Conservation (phyloP, 805 yeast genomes). For the Torulaspora maleeae region DNA sequence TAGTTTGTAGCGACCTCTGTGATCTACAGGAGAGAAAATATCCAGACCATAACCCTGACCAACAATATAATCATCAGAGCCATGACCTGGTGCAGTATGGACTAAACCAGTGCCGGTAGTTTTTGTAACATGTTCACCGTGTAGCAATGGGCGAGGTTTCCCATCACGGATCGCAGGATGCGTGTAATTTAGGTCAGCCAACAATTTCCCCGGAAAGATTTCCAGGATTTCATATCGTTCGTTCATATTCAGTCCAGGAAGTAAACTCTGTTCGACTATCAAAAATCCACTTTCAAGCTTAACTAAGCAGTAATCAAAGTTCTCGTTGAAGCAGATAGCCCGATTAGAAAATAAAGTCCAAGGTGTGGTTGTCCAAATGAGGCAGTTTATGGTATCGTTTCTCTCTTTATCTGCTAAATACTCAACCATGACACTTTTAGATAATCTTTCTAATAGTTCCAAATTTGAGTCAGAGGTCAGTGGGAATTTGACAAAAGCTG, state of each 20-base stretch:
- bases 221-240: slow-evolving; percentile 21
- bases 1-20: slow-evolving; percentile 58
- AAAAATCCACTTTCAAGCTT: slow-evolving; percentile 39
- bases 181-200: slow-evolving; percentile 44
- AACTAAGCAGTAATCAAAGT: slow-evolving; percentile 53
- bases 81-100: slow-evolving; percentile 98
- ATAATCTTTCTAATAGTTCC: slow-evolving; percentile 7
- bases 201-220: slow-evolving; percentile 40
- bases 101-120: slow-evolving; percentile 91
- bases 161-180: slow-evolving; percentile 48
- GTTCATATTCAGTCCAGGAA: slow-evolving; percentile 33
- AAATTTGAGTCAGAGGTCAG: slow-evolving; percentile 31
- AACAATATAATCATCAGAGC: slow-evolving; percentile 81
- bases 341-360: slow-evolving; percentile 92
- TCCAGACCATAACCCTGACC: slow-evolving; percentile 55
- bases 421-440: slow-evolving; percentile 3
- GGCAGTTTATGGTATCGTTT: slow-evolving; percentile 28
- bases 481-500: slow-evolving; percentile 69
- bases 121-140: slow-evolving; percentile 77
- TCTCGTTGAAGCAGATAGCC: slow-evolving; percentile 69
- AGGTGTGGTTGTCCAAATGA: slow-evolving; percentile 98
- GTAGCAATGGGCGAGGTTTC: slow-evolving; percentile 53
- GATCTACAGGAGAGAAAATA: slow-evolving; percentile 75
- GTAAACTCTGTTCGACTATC: slow-evolving; percentile 54
- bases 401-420: slow-evolving; percentile 7